phyloP scores from a whole-genome alignment of 768 basidiomycete species.

The Russula virescens region DNA sequence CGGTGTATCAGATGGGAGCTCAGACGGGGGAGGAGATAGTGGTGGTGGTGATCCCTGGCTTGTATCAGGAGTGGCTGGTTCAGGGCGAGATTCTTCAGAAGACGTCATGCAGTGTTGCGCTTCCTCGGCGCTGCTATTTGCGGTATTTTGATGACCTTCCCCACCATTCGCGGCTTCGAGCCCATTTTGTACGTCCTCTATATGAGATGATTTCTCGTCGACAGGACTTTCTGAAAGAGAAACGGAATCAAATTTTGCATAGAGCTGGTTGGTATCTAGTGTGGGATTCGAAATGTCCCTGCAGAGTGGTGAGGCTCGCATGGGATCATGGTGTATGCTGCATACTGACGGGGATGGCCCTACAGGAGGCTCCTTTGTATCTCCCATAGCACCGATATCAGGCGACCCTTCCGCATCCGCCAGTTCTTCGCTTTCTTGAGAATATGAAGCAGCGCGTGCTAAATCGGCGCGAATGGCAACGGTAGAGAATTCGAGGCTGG shows the following conservation, averaged over 20 bases:
- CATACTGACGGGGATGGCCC: constrained; percentile 3
- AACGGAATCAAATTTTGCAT: constrained; percentile 14
- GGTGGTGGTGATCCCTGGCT: background rate
- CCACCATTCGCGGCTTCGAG: background rate
- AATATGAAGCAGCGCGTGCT: constrained; percentile 41
- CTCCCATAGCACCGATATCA: constrained; percentile 47
- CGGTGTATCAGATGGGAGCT: constrained; percentile 15
- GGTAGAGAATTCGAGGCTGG: constrained; percentile 49
- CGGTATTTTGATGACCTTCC: background rate
- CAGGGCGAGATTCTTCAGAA: background rate
- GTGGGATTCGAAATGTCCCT: constrained; percentile 31
- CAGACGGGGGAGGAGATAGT: constrained; percentile 13
- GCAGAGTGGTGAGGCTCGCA: background rate
- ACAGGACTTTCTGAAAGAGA: constrained; percentile 11
- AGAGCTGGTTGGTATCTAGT: constrained; percentile 25
- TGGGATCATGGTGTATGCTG: background rate
- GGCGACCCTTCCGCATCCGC: constrained; percentile 33
- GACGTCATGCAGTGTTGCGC: background rate
- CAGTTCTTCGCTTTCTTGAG: constrained; percentile 31
- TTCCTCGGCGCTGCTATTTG: background rate
- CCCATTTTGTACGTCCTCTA: background rate
- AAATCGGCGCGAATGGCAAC: constrained; percentile 60
- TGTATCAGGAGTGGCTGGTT: constrained; percentile 7
- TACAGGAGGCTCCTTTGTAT: background rate
- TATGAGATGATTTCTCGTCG: background rate